These are phyloP conservation scores for Tetradesmus obliquus DNA, from an alignment of 139 green algal genomes.

Conservation along the genomic window DNA sequence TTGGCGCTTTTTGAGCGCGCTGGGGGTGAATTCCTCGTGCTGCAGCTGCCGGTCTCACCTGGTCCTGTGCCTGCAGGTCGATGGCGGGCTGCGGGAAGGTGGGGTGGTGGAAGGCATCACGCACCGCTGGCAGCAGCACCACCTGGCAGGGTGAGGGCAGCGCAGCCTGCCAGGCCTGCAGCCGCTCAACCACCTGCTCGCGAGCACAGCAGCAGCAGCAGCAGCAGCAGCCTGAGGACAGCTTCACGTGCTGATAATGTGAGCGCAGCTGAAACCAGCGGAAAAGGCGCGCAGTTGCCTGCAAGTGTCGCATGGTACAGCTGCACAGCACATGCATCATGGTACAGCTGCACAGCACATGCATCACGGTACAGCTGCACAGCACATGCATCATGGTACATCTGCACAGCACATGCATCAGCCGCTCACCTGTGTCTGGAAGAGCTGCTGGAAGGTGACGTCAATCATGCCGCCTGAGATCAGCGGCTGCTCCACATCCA, in stretches of 20 bases:
- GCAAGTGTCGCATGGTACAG: neutral
- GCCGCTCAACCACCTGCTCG: constrained; percentile 60
- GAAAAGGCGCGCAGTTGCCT: neutral
- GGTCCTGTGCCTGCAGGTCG: constrained; percentile 26
- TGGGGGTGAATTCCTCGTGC: no score
- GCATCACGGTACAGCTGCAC: constrained; percentile 3
- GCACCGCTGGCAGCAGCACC: constrained; percentile 80
- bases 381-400: no score
- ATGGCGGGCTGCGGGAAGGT: constrained; percentile 86
- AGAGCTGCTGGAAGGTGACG: constrained; percentile 82
- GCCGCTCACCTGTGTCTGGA: constrained; percentile 59
- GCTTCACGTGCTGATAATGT: neutral
- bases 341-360: neutral
- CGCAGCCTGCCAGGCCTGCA: constrained; percentile 59
- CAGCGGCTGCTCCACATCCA: constrained; percentile 87
- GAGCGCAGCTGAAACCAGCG: neutral
- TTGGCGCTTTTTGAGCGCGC: no score
- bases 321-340: neutral
- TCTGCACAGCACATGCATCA: neutral
- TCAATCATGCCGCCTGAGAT: constrained; percentile 76
- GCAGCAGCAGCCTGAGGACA: neutral
- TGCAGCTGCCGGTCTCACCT: constrained; percentile 4
- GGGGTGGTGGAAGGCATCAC: constrained; percentile 78
- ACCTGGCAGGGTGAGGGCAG: constrained; percentile 60
- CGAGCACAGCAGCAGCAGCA: neutral